phyloP scores from a whole-genome alignment of 768 basidiomycete genomes.

The Collybia sordida region DNA sequence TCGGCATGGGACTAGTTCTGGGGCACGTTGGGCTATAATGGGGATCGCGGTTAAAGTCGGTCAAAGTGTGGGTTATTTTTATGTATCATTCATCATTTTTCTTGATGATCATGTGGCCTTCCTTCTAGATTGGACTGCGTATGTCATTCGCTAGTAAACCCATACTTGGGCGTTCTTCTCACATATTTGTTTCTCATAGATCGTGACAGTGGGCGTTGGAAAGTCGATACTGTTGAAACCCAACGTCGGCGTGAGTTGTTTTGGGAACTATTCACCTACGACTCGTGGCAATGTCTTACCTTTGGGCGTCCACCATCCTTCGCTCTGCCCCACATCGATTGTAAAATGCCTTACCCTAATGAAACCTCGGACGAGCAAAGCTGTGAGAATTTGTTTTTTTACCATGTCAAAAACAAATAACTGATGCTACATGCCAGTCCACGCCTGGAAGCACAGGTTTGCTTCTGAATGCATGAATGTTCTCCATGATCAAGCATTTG shows the following conservation, averaged over 20 bases:
- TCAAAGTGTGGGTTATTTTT: constrained; percentile 56
- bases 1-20: constrained; percentile 64
- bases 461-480: constrained; percentile 67
- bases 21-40: constrained; percentile 67
- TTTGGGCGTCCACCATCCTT: constrained; percentile 73
- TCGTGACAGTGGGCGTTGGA: constrained; percentile 71
- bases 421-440: constrained; percentile 35
- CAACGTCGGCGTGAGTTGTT: constrained; percentile 64
- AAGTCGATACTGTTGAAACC: constrained; percentile 56
- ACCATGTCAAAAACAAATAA: neutral
- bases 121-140: constrained; percentile 66
- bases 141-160: constrained; percentile 23
- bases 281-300: constrained; percentile 63
- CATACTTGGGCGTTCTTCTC: constrained; percentile 8
- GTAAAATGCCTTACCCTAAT: constrained; percentile 54
- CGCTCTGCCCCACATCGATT: constrained; percentile 64
- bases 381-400: constrained; percentile 41
- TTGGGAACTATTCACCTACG: constrained; percentile 61
- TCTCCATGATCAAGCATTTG: constrained; percentile 71
- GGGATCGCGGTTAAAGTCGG: constrained; percentile 69
- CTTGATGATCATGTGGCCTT: constrained; percentile 3
- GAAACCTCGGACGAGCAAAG: constrained; percentile 54
- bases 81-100: constrained; percentile 9
- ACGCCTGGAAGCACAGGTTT: constrained; percentile 72
- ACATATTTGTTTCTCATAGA: constrained; percentile 35